These are phyloP conservation scores for Globisporangium cylindrosporum DNA, from an alignment of 352 stramenopile genomes.

Conservation along the genomic window DNA sequence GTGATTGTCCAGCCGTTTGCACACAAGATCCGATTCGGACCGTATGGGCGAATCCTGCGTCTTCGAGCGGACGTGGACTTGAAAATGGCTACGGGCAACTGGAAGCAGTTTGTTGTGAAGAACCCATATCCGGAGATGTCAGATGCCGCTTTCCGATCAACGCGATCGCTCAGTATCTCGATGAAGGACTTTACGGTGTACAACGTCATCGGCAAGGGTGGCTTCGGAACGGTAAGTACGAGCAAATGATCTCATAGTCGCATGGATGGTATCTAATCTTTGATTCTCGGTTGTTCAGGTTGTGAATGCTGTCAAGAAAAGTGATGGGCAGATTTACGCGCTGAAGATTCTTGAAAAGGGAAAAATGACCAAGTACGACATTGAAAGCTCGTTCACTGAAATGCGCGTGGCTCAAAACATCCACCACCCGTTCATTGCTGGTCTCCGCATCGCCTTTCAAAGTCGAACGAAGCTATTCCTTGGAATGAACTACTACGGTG, in stretches of 20 bases:
- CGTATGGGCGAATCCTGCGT: constrained; percentile 78
- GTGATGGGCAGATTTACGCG: constrained; percentile 88
- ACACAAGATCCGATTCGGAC: constrained; percentile 74
- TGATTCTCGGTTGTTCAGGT: constrained; percentile 25
- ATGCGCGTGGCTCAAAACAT: constrained; percentile 89
- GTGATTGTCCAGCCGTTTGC: constrained; percentile 76
- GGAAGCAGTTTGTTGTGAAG: constrained; percentile 79
- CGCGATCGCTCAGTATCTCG: constrained; percentile 82
- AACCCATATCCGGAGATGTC: constrained; percentile 80
- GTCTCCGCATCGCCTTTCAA: constrained; percentile 85
- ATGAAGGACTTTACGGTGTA: constrained; percentile 90
- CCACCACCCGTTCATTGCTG: constrained; percentile 86
- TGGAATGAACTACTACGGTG: constrained; percentile 87
- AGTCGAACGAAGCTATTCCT: constrained; percentile 84
- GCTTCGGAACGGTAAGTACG: constrained; percentile 67
- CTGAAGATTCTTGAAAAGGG: constrained; percentile 90
- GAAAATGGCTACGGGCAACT: constrained; percentile 65
- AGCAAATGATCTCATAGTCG: neutral
- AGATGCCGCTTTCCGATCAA: constrained; percentile 77
- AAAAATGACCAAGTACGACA: constrained; percentile 90
- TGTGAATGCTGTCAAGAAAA: constrained; percentile 90
- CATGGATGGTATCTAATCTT: neutral
- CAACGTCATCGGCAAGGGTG: constrained; percentile 88
- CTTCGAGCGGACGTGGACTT: constrained; percentile 77
- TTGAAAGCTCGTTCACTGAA: constrained; percentile 87